Percentiles rank a stretch among this genome's conserved stretches.
Evolutionary conservation across 805 yeast genomes (phyloP).

Genomic region (Ogataea sp.): DNA sequence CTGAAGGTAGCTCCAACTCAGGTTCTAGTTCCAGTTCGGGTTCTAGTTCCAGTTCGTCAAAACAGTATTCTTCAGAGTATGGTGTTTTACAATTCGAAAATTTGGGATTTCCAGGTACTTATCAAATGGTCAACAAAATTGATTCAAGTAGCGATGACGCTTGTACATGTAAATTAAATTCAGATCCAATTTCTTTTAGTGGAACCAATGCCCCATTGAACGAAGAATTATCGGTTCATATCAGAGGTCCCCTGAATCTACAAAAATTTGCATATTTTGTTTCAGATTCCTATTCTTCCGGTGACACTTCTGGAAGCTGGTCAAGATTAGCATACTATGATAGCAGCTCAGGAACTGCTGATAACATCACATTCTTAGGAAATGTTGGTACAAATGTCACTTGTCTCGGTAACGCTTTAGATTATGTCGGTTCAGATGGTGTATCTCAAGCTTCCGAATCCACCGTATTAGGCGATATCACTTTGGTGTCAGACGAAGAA

Average conservation of each 20-base stretch:
- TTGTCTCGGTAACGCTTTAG: constrained; percentile 63
- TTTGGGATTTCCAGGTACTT: constrained; percentile 48
- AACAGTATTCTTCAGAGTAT: neutral
- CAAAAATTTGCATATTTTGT: constrained; percentile 54
- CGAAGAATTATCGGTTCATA: constrained; percentile 66
- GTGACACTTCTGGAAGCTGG: constrained; percentile 42
- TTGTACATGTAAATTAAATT: constrained; percentile 39
- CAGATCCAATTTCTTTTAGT: constrained; percentile 31
- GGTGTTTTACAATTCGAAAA: constrained; percentile 37
- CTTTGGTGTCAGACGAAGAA: constrained; percentile 51
- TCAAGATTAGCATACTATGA: constrained; percentile 52
- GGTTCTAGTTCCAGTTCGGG: neutral
- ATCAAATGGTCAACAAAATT: constrained; percentile 36
- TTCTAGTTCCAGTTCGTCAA: neutral
- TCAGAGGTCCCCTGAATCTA: constrained; percentile 66
- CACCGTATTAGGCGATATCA: constrained; percentile 39
- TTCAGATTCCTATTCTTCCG: constrained; percentile 31
- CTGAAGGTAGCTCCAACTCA: neutral
- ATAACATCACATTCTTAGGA: constrained; percentile 62
- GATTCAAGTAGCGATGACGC: constrained; percentile 31
- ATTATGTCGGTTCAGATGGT: constrained; percentile 57
- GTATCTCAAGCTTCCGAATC: constrained; percentile 33
- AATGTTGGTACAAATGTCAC: constrained; percentile 51
- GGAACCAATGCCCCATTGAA: constrained; percentile 62
- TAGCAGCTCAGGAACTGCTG: constrained; percentile 36